These are phyloP conservation scores for Thermochaetoides dissita DNA, from an alignment of 2,329 filamentous ascomycete species.

Conservation along the genomic window DNA sequence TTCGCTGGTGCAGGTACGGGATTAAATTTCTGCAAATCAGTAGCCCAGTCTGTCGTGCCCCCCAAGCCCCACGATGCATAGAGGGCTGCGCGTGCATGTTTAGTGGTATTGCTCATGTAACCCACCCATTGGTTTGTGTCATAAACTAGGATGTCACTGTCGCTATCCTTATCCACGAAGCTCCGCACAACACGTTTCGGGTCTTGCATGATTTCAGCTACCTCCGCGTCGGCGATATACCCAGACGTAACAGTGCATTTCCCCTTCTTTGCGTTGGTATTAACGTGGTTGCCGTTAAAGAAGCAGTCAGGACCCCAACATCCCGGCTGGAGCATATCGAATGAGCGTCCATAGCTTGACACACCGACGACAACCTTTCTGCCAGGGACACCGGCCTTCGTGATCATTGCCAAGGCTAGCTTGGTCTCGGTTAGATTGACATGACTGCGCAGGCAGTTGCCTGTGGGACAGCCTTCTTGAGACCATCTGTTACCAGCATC, in stretches of 20 bases:
- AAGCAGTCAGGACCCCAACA: slow-evolving; percentile 21
- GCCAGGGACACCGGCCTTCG: slow-evolving; percentile 23
- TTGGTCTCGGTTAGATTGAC: slow-evolving; percentile 22
- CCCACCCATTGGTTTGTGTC: not conserved
- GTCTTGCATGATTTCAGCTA: slow-evolving; percentile 19
- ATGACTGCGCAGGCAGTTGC: slow-evolving; percentile 23
- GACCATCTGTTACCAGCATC: slow-evolving; percentile 15
- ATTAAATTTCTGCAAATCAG: not conserved
- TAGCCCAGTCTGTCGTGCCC: not conserved
- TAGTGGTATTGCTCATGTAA: not conserved
- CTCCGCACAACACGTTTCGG: too few relatives aligned
- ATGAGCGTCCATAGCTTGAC: slow-evolving; percentile 22
- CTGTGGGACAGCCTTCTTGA: slow-evolving; percentile 15
- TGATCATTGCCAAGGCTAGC: slow-evolving; percentile 15
- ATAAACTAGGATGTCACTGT: not conserved
- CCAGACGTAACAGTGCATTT: slow-evolving; percentile 24
- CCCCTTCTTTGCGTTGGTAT: slow-evolving; percentile 19
- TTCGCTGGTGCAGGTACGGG: slow-evolving; percentile 2
- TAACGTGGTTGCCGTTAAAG: slow-evolving; percentile 17
- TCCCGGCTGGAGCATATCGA: slow-evolving; percentile 19
- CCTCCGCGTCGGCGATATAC: slow-evolving; percentile 27
- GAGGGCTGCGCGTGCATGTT: not conserved
- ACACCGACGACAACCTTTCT: slow-evolving; percentile 22
- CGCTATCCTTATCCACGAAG: not conserved
- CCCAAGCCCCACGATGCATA: not conserved